Percentiles rank a stretch among this genome's conserved stretches.
Conservation (phyloP, 2,329 filamentous ascomycete species). For the Pseudocercospora crystallina region DNA sequence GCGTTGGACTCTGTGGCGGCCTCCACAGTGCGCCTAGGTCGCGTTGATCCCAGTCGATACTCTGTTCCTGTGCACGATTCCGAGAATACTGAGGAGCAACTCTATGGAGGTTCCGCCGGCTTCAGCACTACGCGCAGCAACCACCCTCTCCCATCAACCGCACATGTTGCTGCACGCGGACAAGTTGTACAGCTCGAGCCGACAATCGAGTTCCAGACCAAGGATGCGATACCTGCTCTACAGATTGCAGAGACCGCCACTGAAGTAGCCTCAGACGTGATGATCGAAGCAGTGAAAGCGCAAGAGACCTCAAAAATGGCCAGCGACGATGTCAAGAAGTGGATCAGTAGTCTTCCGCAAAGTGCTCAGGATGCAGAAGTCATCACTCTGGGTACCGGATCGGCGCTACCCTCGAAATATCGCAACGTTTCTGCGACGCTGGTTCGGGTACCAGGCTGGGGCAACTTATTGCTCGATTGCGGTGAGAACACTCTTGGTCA, state of each 20-base stretch:
- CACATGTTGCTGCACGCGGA: conserved; percentile 34
- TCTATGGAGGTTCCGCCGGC: conserved; percentile 14
- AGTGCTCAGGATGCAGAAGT: conserved; percentile 72
- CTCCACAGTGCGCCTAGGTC: conserved; percentile 67
- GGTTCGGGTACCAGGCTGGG: conserved; percentile 76
- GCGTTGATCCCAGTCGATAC: conserved; percentile 74
- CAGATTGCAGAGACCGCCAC: conserved; percentile 47
- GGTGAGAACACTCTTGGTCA: conserved; percentile 93
- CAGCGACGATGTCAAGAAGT: conserved; percentile 49
- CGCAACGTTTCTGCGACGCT: conserved; percentile 92
- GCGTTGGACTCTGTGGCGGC: conserved; percentile 65
- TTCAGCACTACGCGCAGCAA: conserved; percentile 15
- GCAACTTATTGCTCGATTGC: conserved; percentile 87
- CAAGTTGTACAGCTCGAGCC: conserved; percentile 40
- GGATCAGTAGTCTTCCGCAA: conserved; percentile 65
- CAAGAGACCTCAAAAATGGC: conserved; percentile 37
- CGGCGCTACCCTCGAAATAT: conserved; percentile 85
- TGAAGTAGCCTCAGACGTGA: conserved; percentile 48
- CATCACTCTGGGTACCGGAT: conserved; percentile 86
- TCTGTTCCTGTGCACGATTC: conserved; percentile 67
- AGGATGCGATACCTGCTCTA: conserved; percentile 51
- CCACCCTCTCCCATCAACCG: conserved; percentile 25
- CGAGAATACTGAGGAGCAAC: conserved; percentile 30
- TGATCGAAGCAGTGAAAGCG: conserved; percentile 53
- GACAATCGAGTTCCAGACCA: conserved; percentile 44